Base-by-base conservation (phyloP, 805 yeast species). In the Hemisphaericaspora nanyangensis region DNA sequence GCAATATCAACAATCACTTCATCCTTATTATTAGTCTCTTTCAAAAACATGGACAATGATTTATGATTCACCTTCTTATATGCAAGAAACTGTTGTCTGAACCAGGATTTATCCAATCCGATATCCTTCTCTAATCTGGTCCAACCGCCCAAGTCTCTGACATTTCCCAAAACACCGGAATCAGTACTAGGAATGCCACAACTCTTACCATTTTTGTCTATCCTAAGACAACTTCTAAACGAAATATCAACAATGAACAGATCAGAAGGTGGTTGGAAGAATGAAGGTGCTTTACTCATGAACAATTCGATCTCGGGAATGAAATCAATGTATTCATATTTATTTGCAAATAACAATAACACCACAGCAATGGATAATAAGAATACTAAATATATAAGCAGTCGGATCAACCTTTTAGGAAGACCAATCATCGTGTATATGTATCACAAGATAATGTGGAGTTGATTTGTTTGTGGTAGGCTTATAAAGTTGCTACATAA, bases 91-190 rank as follows among this genome's bases (percentile, higher is more conserved):
- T 68, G 65, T 35, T 59, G 58, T 34, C 55, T 50, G 26, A 64
- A 46, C 79, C 79, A 76, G 4, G 71, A 60, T 17, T 54, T 47
- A 4, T 70, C 70, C 39, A 78, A 60, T 13, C 52, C 49, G 28
- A 79, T 58, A 49, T 78, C 82, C 46, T 76, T 76, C 17, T 67
- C 65, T 18, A 74, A 44, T 35, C 60, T 57, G 27, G 45, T 38
- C 79, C 80, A 77, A 10, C 60, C 61, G 6, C 63, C 61, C 27
- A 45, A 37, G 7, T 45, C 47, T 1, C 36, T 35, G 11, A 56
- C 31, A 29, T 63, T 60, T 5, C 62, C 69, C 30, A 45, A 27
- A 7, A 41, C 30, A 2, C 66, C 67, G 6, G 52, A 52, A 2
- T 31, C 18, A 6, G 43, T 34, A 6, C 33, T 16, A 12, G 68